These are phyloP conservation scores for Rubus parviflorus DNA, from an alignment of 306 rosid genomes.

Conservation along the genomic window DNA sequence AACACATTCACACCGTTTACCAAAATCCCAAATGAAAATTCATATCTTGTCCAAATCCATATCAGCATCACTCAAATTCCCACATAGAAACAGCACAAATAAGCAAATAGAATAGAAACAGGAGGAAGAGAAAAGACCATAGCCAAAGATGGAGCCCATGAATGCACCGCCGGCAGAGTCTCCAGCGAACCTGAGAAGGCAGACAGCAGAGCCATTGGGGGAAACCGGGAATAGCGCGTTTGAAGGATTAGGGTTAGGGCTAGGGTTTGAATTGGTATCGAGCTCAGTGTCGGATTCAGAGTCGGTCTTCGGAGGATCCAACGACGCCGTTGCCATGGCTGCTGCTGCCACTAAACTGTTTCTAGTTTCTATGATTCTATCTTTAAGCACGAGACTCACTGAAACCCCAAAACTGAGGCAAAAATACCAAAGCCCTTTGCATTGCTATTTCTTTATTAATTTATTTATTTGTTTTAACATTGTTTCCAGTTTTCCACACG, in stretches of 20 bases:
- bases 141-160: constrained; percentile 97
- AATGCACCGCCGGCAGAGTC: constrained; percentile 84
- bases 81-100: background rate
- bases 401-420: background rate
- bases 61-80: background rate
- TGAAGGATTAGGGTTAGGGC: constrained; percentile 42
- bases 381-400: background rate
- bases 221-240: constrained; percentile 45
- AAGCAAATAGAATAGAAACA: background rate
- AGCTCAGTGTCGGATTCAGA: constrained; percentile 42
- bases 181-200: constrained; percentile 68
- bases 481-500: too few relatives aligned
- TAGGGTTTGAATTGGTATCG: constrained; percentile 27
- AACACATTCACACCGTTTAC: background rate
- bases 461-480: too few relatives aligned
- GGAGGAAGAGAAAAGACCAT: constrained; percentile 42
- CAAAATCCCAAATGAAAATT: background rate
- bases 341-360: background rate
- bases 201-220: constrained; percentile 51
- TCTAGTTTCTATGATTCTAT: background rate
- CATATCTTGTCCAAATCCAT: background rate
- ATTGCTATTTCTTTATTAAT: too few relatives aligned
- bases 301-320: constrained; percentile 46
- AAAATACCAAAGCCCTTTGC: too few relatives aligned
- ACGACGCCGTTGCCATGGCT: constrained; percentile 42